phyloP scores from a whole-genome alignment of 768 basidiomycete genomes.

The Podaxis sp. region DNA sequence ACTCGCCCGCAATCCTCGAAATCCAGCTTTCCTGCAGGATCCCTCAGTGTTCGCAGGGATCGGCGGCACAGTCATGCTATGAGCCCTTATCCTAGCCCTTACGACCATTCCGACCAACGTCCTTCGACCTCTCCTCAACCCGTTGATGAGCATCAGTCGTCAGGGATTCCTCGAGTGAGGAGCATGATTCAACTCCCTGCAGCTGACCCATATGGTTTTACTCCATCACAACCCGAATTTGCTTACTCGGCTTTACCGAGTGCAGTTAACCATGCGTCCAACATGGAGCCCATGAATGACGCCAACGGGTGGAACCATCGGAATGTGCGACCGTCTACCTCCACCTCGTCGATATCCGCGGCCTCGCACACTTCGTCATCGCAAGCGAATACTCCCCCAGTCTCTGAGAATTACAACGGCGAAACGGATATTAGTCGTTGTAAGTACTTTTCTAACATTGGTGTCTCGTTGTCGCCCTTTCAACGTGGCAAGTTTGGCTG shows the following conservation, averaged over 20 bases:
- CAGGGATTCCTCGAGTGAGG: conserved; percentile 66
- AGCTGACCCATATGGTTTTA: conserved; percentile 67
- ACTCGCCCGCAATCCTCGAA: conserved; percentile 71
- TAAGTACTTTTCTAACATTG: conserved; percentile 43
- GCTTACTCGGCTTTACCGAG: conserved; percentile 68
- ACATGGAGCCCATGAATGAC: conserved; percentile 46
- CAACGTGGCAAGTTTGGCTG: conserved; percentile 8
- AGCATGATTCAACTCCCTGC: conserved; percentile 83
- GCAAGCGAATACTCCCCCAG: conserved; percentile 80
- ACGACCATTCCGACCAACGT: conserved; percentile 63
- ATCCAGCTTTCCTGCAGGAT: conserved; percentile 47
- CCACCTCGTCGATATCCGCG: conserved; percentile 73
- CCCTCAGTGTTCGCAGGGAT: conserved; percentile 68
- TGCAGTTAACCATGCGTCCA: conserved; percentile 39
- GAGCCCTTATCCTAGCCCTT: conserved; percentile 84
- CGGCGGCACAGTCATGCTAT: conserved; percentile 85
- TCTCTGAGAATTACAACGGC: conserved; percentile 61
- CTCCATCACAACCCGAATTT: conserved; percentile 71
- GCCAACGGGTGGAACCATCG: conserved; percentile 47
- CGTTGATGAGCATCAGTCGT: conserved; percentile 47
- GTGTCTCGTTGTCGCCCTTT: conserved; percentile 4
- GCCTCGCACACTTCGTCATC: conserved; percentile 76
- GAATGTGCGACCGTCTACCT: conserved; percentile 69
- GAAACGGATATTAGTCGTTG: conserved; percentile 82
- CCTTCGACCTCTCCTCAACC: conserved; percentile 74